Evolutionary conservation across 805 yeast genomes (phyloP), one percentile per base, ranked within the genome.

Genomic region (Teunomyces aglyptinius): DNA sequence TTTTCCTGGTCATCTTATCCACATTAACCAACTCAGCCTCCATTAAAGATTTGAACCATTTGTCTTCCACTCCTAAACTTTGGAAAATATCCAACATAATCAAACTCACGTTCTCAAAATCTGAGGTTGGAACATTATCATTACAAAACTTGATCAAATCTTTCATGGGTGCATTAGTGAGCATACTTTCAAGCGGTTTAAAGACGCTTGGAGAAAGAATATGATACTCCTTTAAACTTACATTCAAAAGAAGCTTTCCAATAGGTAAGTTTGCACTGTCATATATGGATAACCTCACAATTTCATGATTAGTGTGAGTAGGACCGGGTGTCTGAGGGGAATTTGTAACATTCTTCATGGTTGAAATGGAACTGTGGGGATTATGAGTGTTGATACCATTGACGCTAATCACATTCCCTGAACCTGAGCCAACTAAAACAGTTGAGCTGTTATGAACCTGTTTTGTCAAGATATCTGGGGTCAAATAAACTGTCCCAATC

Each of bases 71-170:
- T 6, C 81, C 81, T 32, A 85, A 67, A 15, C 88, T 75, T 59
- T 88, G 92, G 59, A 85, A 89, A 12, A 89, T 78, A 56, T 88
- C 91, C 43, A 89, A 64, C 47, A 88, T 71, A 33, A 87, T 79
- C 31, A 70, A 61, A 31, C 91, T 76, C 32, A 75, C 71, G 26
- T 76, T 75, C 48, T 81, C 87, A 54, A 85, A 64, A 47, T 77
- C 74, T 29, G 65, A 62, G 39, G 66, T 64, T 13, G 71, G 57
- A 6, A 70, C 70, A 32, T 63, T 63, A 7, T 46, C 59, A 56
- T 73, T 72, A 43, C 81, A 64, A 53, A 75, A 80, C 13, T 68
- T 68, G 12, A 83, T 68, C n/a, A 86, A 57, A 32, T 77, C 78
- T 27, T 73, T 69, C 61, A 80, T 72, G 4, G 83, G 76, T 12